Base-by-base conservation (phyloP, 179 eudicot genomes). In the Gypsophila paniculata region DNA sequence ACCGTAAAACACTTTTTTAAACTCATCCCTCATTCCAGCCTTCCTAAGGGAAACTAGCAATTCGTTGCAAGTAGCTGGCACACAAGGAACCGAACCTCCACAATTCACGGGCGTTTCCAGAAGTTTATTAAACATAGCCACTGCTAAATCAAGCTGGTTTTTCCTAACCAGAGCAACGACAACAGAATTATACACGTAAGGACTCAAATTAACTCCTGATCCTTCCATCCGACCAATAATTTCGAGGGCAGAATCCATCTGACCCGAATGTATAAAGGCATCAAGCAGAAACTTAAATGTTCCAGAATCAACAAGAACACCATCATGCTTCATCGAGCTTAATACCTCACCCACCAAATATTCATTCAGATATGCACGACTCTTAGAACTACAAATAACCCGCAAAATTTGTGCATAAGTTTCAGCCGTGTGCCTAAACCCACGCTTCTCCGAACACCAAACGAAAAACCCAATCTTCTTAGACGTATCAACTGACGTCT, bases 251-350 rank as follows among this genome's bases (percentile, higher is more conserved):
- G 85, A 85, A 83, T 87, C 92, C 70, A 77, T 80, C 74, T 87
- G 85, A 18, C 88, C 96, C 21, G 79, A 83, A 39, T 60, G 78
- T 21, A 89, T 83, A 61, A 87, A 89, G 9, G 93, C 75, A 76
- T 93, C 96, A 57, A 93, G 85, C 9, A 93, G 78, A 77, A 86
- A 74, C 70, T 93, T 91, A 71, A 85, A 83, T 68, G 84, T 89
- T 48, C 73, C 71, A 8, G 95, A 80, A 79, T 86, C 90, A 51
- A 89, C 77, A n/a, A 73, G 77, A 71, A 86, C 66, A 23, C 85
- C 90, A 6, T 93, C 91, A 57, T 63, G 78, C 79, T 81, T 87
- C 96, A 91, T 88, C 39, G 81, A 82, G 32, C 61, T 59, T 22
- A 90, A 73, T 39, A 90, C 55, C 64, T 79, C 60, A 29, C 80